These are phyloP conservation scores for Trichoderma semiorbis DNA, from an alignment of 2,329 filamentous ascomycete genomes.

Conservation along the genomic window DNA sequence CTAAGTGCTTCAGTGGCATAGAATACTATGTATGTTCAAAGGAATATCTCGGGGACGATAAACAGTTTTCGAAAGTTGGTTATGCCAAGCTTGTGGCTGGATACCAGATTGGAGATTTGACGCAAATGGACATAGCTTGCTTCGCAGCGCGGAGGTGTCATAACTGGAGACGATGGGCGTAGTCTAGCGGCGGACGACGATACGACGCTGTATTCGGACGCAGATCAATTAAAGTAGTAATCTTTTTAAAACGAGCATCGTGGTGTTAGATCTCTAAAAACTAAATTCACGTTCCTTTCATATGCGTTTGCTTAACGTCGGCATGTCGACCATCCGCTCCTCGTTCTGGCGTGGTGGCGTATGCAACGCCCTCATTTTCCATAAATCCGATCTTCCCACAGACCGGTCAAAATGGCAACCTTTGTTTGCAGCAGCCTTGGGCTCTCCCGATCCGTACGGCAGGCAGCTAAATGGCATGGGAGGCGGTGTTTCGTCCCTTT, in stretches of 20 bases:
- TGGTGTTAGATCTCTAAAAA: not conserved
- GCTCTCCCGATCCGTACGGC: conserved; percentile 2
- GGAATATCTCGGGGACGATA: not conserved
- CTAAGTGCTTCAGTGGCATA: not conserved
- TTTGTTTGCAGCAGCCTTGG: not conserved
- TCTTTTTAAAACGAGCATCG: not conserved
- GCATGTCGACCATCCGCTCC: not conserved
- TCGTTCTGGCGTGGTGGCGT: not conserved
- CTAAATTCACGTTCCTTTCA: not conserved
- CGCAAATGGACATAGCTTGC: not conserved
- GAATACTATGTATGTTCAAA: not conserved
- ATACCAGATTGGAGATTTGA: not conserved
- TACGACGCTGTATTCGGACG: not conserved
- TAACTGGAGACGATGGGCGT: not conserved
- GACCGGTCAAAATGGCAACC: not conserved
- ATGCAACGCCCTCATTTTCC: not conserved
- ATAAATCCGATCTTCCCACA: not conserved
- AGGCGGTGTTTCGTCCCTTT: not conserved
- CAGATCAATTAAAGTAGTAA: not conserved
- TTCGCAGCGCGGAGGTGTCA: not conserved
- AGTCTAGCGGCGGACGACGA: not conserved
- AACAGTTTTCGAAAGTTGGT: not conserved
- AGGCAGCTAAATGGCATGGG: not conserved
- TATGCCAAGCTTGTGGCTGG: not conserved
- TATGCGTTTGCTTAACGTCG: not conserved